phyloP scores from a whole-genome alignment of 768 basidiomycete genomes.

The Leccinum longicurvipes region DNA sequence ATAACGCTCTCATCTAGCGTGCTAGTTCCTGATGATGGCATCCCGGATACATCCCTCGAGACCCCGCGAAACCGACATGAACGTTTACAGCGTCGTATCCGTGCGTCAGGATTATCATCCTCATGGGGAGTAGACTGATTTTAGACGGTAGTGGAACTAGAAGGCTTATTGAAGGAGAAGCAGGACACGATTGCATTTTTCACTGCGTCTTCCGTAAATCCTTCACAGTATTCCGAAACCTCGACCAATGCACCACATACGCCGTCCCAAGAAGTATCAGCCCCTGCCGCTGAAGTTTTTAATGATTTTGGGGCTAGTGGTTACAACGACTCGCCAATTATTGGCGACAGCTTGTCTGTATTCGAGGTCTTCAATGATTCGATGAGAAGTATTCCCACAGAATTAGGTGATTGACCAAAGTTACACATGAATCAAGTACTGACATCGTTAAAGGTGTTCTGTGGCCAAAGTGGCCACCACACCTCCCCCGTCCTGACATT shows the following conservation, averaged over 20 bases:
- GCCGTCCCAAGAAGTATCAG: background rate
- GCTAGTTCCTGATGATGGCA: slow-evolving; percentile 38
- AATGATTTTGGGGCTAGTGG: background rate
- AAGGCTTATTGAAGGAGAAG: slow-evolving; percentile 60
- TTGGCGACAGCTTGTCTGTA: background rate
- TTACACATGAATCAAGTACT: background rate
- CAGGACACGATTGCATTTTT: slow-evolving; percentile 27
- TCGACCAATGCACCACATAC: background rate
- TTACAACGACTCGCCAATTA: background rate
- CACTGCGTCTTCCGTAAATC: background rate
- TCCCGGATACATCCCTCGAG: slow-evolving; percentile 35
- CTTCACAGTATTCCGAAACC: background rate
- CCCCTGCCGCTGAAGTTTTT: background rate
- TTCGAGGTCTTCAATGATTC: background rate
- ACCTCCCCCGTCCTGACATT: slow-evolving; percentile 59
- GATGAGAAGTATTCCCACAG: background rate
- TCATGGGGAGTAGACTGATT: slow-evolving; percentile 2
- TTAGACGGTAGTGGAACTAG: slow-evolving; percentile 56
- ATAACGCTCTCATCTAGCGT: background rate
- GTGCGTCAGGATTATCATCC: slow-evolving; percentile 37
- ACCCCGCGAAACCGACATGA: slow-evolving; percentile 61
- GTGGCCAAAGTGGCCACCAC: slow-evolving; percentile 49
- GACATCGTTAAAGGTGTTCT: slow-evolving; percentile 18
- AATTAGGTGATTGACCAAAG: slow-evolving; percentile 3
- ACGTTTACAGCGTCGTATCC: slow-evolving; percentile 62